These are phyloP conservation scores for Nicotiana benthamiana DNA, from an alignment of 257 asterid species.

Conservation along the genomic window DNA sequence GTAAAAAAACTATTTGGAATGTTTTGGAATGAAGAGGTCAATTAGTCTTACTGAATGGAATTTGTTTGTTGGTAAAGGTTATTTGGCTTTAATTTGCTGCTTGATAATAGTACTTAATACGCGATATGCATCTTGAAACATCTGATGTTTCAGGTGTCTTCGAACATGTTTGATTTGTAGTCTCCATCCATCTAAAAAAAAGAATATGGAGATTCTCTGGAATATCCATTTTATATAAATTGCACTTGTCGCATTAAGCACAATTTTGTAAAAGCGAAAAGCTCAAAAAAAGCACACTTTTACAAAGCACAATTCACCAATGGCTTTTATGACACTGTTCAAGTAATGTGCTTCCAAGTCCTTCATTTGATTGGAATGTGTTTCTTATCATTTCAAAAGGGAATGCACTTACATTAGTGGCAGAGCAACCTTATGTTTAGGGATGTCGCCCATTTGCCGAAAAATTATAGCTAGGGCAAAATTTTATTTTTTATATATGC, in stretches of 20 bases:
- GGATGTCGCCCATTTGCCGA: no score
- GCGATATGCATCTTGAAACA: neutral
- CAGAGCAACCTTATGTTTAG: no score
- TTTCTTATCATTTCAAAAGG: neutral
- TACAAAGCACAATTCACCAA: no score
- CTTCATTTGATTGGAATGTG: neutral
- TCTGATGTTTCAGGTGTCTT: neutral
- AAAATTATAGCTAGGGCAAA: neutral
- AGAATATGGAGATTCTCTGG: neutral
- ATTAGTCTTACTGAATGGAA: neutral
- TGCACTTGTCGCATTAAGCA: neutral
- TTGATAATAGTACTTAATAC: neutral
- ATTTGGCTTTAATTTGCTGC: neutral
- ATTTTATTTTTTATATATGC: no score
- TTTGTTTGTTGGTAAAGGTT: neutral
- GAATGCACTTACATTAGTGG: neutral
- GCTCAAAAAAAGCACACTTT: no score
- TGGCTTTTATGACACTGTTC: no score
- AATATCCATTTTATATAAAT: neutral
- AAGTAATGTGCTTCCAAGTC: neutral
- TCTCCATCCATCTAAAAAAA: neutral
- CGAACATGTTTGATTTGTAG: neutral
- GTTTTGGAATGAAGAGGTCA: neutral
- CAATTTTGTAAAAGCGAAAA: no score
- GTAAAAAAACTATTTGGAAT: neutral